A percentile compares a stretch with the other conserved stretches of the same genome.
Evolutionary conservation across 2,329 filamentous ascomycete genomes (phyloP).

Genomic region (Alternaria sp.): DNA sequence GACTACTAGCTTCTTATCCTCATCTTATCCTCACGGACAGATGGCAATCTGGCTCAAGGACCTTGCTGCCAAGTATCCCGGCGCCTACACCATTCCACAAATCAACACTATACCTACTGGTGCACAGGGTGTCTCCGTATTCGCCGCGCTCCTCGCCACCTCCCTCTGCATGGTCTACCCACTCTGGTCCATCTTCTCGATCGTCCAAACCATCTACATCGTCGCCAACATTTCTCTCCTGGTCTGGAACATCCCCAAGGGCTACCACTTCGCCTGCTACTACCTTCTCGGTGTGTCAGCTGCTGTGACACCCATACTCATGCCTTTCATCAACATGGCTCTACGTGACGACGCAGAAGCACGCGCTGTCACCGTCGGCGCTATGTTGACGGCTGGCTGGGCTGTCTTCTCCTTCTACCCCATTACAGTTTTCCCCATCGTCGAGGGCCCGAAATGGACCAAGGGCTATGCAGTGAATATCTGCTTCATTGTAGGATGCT

Average conservation of each 20-base stretch:
- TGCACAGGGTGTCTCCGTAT: constrained; percentile 56
- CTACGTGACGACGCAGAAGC: constrained; percentile 56
- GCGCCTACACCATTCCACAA: constrained; percentile 54
- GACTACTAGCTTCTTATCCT: constrained; percentile 32
- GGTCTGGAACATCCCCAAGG: constrained; percentile 59
- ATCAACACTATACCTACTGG: constrained; percentile 60
- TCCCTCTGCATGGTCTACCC: constrained; percentile 61
- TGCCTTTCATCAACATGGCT: constrained; percentile 49
- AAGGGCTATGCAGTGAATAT: constrained; percentile 59
- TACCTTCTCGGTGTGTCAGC: constrained; percentile 46
- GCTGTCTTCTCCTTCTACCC: constrained; percentile 46
- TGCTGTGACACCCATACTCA: constrained; percentile 44
- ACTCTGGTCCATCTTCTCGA: constrained; percentile 56
- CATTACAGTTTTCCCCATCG: constrained; percentile 43
- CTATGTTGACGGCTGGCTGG: constrained; percentile 51
- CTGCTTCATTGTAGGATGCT: constrained; percentile 55
- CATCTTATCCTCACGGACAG: constrained; percentile 55
- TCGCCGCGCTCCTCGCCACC: constrained; percentile 58
- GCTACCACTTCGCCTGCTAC: constrained; percentile 48
- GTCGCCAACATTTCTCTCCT: constrained; percentile 57
- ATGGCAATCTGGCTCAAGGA: constrained; percentile 63
- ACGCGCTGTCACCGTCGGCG: constrained; percentile 57
- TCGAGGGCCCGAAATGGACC: constrained; percentile 54
- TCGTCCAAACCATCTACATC: constrained; percentile 50
- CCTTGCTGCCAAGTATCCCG: constrained; percentile 44